A percentile compares a stretch with the other conserved stretches of the same genome.
Evolutionary conservation across 768 basidiomycete species (phyloP).

Genomic region (Mycena crocata): DNA sequence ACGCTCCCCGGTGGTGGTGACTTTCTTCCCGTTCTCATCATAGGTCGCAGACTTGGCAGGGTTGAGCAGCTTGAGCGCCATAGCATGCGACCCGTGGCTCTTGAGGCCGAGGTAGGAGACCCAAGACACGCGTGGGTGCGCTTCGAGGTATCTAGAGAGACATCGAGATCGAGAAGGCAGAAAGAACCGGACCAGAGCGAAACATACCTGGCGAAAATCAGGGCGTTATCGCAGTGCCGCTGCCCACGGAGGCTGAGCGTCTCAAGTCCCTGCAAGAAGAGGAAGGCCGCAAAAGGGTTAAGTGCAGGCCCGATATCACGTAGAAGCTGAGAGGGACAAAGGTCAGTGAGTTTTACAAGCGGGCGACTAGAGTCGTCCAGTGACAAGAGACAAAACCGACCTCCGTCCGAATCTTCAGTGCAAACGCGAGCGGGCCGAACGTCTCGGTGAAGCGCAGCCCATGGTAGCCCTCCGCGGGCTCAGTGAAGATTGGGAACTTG

Average conservation of each 20-base stretch:
- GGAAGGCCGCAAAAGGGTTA: conserved; percentile 81
- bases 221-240: conserved; percentile 77
- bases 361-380: too few relatives aligned
- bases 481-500: conserved; percentile 79
- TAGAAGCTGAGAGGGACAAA: conserved; percentile 51
- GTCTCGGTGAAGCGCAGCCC: conserved; percentile 74
- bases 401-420: conserved; percentile 72
- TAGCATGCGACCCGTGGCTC: conserved; percentile 68
- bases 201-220: conserved; percentile 68
- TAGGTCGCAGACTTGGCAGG: too few relatives aligned
- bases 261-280: conserved; percentile 83
- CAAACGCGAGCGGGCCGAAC: conserved; percentile 74
- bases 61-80: conserved; percentile 69
- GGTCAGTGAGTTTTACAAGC: neutral
- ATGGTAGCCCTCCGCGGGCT: conserved; percentile 82
- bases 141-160: conserved; percentile 63
- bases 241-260: conserved; percentile 79
- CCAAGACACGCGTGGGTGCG: conserved; percentile 78
- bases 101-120: conserved; percentile 82
- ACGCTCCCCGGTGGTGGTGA: too few relatives aligned
- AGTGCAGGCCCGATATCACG: conserved; percentile 75
- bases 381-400: conserved; percentile 26
- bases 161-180: neutral
- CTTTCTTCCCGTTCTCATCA: too few relatives aligned
- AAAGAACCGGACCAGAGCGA: neutral